Conservation (phyloP, 2,329 filamentous ascomycete species). For the Colletotrichum salicis region DNA sequence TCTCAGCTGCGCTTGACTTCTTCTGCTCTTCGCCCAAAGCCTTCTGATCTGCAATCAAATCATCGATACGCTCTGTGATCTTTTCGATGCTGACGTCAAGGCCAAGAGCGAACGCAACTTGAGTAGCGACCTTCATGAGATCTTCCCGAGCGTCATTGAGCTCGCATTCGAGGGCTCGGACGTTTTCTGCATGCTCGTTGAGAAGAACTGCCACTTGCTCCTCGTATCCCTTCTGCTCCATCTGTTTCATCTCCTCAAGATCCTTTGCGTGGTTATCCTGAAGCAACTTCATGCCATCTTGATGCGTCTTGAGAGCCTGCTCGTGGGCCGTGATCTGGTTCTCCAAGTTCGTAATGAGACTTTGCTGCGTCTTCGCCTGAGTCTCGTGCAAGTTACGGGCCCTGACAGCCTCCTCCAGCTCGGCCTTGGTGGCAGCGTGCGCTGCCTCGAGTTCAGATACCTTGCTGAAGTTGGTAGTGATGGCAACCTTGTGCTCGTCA, state of each 20-base stretch:
- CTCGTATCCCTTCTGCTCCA: conserved; percentile 66
- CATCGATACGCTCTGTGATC: conserved; percentile 70
- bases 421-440: conserved; percentile 71
- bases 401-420: conserved; percentile 74
- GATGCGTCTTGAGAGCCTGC: conserved; percentile 64
- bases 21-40: conserved; percentile 68
- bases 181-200: conserved; percentile 67
- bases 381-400: conserved; percentile 63
- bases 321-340: conserved; percentile 70
- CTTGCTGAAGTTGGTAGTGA: conserved; percentile 74
- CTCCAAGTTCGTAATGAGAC: conserved; percentile 64
- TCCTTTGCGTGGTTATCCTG: conserved; percentile 62
- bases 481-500: conserved; percentile 81
- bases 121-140: conserved; percentile 71
- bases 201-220: conserved; percentile 68
- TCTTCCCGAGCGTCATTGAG: conserved; percentile 74
- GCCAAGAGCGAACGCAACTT: conserved; percentile 69
- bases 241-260: conserved; percentile 58
- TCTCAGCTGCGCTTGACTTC: conserved; percentile 67
- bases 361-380: conserved; percentile 57
- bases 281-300: conserved; percentile 62
- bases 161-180: conserved; percentile 68
- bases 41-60: conserved; percentile 68
- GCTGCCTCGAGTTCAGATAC: conserved; percentile 80
- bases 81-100: conserved; percentile 75